Evolutionary conservation across 768 basidiomycete genomes (phyloP).

Genomic region (Ramaria sp.): DNA sequence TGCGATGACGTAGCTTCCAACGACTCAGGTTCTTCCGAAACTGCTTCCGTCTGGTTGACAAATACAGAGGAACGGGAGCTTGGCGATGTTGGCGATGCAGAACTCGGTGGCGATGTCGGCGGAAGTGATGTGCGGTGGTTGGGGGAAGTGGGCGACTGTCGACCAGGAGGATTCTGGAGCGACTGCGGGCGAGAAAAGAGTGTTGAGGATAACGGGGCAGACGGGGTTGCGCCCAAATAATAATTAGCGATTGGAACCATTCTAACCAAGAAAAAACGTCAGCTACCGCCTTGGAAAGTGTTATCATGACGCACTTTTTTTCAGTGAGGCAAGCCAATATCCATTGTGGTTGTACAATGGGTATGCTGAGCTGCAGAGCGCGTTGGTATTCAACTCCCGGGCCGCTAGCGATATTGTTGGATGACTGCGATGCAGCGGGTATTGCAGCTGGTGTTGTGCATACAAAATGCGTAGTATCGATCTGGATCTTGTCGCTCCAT

Average conservation of each 20-base stretch:
- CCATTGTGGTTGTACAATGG: conserved; percentile 93
- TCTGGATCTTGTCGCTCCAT: conserved; percentile 89
- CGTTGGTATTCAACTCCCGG: conserved; percentile 88
- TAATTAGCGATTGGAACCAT: conserved; percentile 81
- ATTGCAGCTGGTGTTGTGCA: conserved; percentile 70
- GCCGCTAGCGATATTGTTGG: conserved; percentile 40
- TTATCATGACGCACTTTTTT: conserved; percentile 51
- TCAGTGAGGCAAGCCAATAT: conserved; percentile 80
- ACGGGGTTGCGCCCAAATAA: conserved; percentile 64
- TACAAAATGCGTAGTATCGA: conserved; percentile 97
- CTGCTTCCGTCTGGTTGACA: conserved; percentile 27
- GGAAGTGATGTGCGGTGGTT: conserved; percentile 63
- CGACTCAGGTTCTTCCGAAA: conserved; percentile 14
- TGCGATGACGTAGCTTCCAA: conserved; percentile 16
- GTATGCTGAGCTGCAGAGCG: conserved; percentile 89
- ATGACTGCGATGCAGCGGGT: conserved; percentile 42
- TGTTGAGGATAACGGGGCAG: conserved; percentile 28
- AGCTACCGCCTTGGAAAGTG: background rate
- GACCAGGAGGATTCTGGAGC: conserved; percentile 53
- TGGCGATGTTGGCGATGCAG: conserved; percentile 28
- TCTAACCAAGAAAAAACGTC: conserved; percentile 25
- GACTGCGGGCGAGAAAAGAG: conserved; percentile 52
- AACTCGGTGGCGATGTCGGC: conserved; percentile 12
- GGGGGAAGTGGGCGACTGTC: conserved; percentile 20
- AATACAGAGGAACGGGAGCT: conserved; percentile 18